phyloP scores from a whole-genome alignment of 2,329 filamentous ascomycete genomes.

The Rugonectria rugulosa region DNA sequence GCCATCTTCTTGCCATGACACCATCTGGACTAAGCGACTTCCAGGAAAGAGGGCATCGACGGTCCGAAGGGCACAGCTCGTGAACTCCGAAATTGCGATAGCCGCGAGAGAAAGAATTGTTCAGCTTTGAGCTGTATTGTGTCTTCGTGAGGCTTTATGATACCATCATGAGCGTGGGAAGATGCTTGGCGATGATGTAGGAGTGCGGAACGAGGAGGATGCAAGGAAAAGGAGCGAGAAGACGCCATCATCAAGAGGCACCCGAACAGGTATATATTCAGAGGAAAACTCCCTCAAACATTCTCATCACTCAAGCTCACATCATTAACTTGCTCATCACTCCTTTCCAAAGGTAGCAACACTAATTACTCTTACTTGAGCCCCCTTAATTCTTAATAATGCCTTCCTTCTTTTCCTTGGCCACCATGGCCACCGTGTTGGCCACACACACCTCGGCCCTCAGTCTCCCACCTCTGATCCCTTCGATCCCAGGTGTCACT shows the following conservation, averaged over 20 bases:
- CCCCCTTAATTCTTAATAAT: constrained; percentile 13
- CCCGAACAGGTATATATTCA: constrained; percentile 24
- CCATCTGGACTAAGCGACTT: constrained; percentile 24
- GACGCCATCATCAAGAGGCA: background rate
- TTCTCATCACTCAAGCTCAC: constrained; percentile 24
- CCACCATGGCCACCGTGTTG: constrained; percentile 27
- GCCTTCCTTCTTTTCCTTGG: constrained; percentile 30
- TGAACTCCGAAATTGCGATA: constrained; percentile 29
- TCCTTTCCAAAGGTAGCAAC: background rate
- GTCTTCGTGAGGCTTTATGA: constrained; percentile 34
- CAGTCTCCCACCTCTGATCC: constrained; percentile 63
- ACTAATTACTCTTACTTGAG: background rate
- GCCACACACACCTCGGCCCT: constrained; percentile 33
- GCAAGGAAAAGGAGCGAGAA: background rate
- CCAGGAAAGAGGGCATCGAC: constrained; percentile 12
- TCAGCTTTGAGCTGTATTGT: constrained; percentile 21
- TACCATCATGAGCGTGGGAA: constrained; percentile 18
- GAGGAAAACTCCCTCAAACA: constrained; percentile 32
- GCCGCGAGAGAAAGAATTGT: background rate
- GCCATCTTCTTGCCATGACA: constrained; percentile 20
- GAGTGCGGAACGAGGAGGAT: background rate
- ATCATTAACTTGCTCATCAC: constrained; percentile 34
- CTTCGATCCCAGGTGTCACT: constrained; percentile 65
- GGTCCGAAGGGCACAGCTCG: background rate
- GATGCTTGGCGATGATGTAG: background rate